Evolutionary conservation across 2,329 filamentous ascomycete genomes (phyloP), one percentile per base, ranked within the genome.

Genomic region (Xylogone sp.): DNA sequence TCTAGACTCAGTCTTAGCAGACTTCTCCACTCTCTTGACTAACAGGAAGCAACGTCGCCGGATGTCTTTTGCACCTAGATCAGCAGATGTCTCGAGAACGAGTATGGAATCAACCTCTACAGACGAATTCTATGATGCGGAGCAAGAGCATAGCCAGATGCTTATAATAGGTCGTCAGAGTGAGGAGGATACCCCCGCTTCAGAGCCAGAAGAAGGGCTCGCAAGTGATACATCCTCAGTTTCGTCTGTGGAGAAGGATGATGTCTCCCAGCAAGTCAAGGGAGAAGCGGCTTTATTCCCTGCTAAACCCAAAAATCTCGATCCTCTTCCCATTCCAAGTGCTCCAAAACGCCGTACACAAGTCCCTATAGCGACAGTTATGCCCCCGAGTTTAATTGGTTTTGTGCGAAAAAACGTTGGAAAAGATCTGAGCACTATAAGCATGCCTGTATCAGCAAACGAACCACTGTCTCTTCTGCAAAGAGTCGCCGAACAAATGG

Each of bases 381-480:
- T 84, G 52, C 94, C 94, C 0, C 94, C 94, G 0, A 96, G 90
- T 67, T 75, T 99, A 49, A 96, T 99, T 59, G 89, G 90, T 0
- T 96, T 97, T 68, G 78, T 97, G 27, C 85, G 94, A 59, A 99
- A 97, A 70, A 99, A 99, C 61, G 94, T 97, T 9, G 94, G 94
- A 65, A 99, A 99, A 69, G 94, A 99, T 69, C 76, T 99, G 46
- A 96, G 90, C 54, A 95, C 91, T 2, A 96, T 99, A 58, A 92
- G 90, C 45, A 97, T 97, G 93, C 94, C 94, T 0, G 94, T 97
- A 1, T 96, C 93, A 3, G 86, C 93, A 21, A 99, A 99, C 69
- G 94, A 99, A 67, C 94, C 94, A 0, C 82, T 86, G 1, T 97
- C 93, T 0, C 73, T 96, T 10, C 76, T 97, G 4, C 94, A 99